Percentiles rank a stretch among this genome's conserved stretches.
phyloP scores from a whole-genome alignment of 306 rosid species.

The Dryas alaskensis region DNA sequence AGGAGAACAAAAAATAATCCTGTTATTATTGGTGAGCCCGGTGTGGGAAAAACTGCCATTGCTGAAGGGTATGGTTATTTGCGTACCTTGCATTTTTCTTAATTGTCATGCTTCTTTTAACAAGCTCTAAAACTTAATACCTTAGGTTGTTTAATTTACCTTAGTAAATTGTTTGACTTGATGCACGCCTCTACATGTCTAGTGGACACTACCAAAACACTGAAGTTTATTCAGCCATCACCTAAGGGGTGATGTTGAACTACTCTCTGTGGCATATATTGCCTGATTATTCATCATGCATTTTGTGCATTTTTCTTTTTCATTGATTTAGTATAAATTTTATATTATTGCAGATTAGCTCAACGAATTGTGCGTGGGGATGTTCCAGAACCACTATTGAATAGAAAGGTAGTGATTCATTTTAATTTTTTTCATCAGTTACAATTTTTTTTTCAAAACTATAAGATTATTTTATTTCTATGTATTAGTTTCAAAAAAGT shows the following conservation, averaged over 20 bases:
- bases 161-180: background rate
- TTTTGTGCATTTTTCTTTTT: background rate
- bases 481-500: background rate
- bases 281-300: background rate
- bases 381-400: constrained; percentile 93
- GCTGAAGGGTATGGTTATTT: constrained; percentile 84
- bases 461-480: background rate
- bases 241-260: background rate
- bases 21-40: constrained; percentile 97
- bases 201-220: background rate
- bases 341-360: constrained; percentile 66
- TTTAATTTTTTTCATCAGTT: background rate
- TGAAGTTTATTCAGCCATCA: background rate
- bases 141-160: background rate
- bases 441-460: background rate
- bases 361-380: constrained; percentile 95
- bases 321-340: background rate
- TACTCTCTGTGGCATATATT: background rate
- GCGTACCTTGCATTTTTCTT: background rate
- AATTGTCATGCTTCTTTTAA: background rate
- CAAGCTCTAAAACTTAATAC: background rate
- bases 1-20: constrained; percentile 97
- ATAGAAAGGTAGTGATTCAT: constrained; percentile 60
- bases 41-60: constrained; percentile 98
- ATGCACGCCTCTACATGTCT: background rate